These are phyloP conservation scores for Blastomyces emzantsi DNA, from an alignment of 2,329 filamentous ascomycete species.

Conservation along the genomic window DNA sequence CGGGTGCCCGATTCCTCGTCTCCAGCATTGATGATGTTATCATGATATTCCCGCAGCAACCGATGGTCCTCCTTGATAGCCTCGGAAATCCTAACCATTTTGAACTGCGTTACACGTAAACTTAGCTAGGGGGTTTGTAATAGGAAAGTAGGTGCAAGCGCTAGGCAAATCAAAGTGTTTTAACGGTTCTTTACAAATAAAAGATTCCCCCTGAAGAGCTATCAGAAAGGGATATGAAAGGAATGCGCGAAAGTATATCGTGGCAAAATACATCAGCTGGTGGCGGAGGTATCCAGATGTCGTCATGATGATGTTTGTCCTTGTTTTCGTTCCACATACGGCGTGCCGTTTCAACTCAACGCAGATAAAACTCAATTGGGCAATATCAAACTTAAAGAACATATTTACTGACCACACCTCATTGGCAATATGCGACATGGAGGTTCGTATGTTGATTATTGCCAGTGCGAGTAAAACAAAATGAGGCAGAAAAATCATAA, in stretches of 20 bases:
- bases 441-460: background rate
- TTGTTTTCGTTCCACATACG: background rate
- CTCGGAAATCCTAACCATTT: conserved; percentile 26
- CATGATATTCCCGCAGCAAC: conserved; percentile 36
- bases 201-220: background rate
- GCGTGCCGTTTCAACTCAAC: background rate
- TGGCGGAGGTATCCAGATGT: background rate
- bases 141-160: background rate
- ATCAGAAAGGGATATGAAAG: background rate
- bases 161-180: background rate
- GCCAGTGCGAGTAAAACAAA: background rate
- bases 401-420: background rate
- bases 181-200: background rate
- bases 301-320: conserved; percentile 3
- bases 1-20: conserved; percentile 38
- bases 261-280: background rate
- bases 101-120: background rate
- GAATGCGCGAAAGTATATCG: background rate
- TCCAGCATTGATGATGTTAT: conserved; percentile 34
- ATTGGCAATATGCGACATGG: background rate
- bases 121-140: background rate
- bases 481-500: too few species aligned
- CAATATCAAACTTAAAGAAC: background rate
- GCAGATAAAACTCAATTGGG: background rate
- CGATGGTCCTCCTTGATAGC: conserved; percentile 37